Conservation (phyloP, 495 filamentous ascomycete species). For the Aspergillus steynii region DNA sequence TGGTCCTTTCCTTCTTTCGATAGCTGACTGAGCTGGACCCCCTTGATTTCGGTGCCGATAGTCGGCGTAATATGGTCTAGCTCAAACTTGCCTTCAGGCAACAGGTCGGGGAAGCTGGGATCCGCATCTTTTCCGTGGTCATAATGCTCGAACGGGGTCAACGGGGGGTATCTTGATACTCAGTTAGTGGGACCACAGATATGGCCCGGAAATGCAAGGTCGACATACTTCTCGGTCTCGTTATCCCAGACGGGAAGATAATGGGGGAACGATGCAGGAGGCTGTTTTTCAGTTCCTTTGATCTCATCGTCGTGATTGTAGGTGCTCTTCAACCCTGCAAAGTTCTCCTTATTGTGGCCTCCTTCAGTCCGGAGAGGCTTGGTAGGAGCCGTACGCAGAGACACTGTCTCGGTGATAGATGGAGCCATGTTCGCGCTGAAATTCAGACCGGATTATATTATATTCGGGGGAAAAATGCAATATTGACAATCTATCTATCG, state of each 20-base stretch:
- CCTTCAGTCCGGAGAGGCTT: conserved; percentile 39
- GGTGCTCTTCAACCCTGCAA: conserved; percentile 50
- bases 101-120: conserved; percentile 51
- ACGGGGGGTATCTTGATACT: conserved; percentile 40
- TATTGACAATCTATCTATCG: not conserved
- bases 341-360: conserved; percentile 64
- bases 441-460: not conserved
- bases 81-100: conserved; percentile 41
- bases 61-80: conserved; percentile 53
- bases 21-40: conserved; percentile 57
- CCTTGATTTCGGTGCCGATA: conserved; percentile 56
- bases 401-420: conserved; percentile 48
- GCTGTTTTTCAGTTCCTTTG: conserved; percentile 45
- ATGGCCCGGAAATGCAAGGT: not conserved
- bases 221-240: conserved; percentile 40
- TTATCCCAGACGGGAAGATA: conserved; percentile 79
- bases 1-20: conserved; percentile 55
- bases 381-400: conserved; percentile 35
- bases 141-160: conserved; percentile 46
- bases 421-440: conserved; percentile 50
- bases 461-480: not conserved
- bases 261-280: conserved; percentile 62
- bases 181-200: not conserved
- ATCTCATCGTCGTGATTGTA: conserved; percentile 43
- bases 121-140: conserved; percentile 55